Percentiles rank a stretch among this genome's conserved stretches.
These are phyloP conservation scores for Penicillium sp. DNA, from an alignment of 2,329 filamentous ascomycete species.

Conservation along the genomic window DNA sequence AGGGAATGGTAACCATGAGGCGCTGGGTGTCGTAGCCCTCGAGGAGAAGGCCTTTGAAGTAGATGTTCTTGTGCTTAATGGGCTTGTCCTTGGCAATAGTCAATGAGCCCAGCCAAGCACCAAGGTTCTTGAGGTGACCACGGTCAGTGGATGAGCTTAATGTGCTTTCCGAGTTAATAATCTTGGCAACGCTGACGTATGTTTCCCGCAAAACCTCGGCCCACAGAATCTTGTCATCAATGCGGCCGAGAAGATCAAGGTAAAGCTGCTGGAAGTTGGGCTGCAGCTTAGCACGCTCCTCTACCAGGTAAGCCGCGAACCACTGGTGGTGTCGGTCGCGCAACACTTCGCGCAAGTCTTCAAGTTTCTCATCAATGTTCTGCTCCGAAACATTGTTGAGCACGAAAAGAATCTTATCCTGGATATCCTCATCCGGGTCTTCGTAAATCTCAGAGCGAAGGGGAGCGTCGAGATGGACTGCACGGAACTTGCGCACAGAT, in stretches of 20 bases:
- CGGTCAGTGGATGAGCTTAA: conserved; percentile 83
- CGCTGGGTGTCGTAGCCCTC: conserved; percentile 93
- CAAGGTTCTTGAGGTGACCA: conserved; percentile 87
- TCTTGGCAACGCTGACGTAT: conserved; percentile 78
- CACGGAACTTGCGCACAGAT: conserved; percentile 70
- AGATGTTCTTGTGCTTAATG: conserved; percentile 94
- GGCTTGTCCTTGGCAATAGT: conserved; percentile 93
- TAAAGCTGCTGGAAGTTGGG: conserved; percentile 96
- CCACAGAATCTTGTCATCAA: conserved; percentile 79
- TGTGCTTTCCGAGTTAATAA: conserved; percentile 88
- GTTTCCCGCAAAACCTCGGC: conserved; percentile 90
- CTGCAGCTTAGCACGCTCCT: conserved; percentile 94
- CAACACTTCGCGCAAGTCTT: conserved; percentile 76
- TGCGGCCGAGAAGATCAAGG: conserved; percentile 80
- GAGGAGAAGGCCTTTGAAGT: conserved; percentile 91
- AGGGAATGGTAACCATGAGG: conserved; percentile 89
- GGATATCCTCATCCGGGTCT: conserved; percentile 79
- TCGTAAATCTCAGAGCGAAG: conserved; percentile 67
- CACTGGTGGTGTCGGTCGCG: conserved; percentile 85
- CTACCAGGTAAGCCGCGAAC: conserved; percentile 94
- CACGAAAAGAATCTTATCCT: conserved; percentile 93
- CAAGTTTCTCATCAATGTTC: conserved; percentile 81
- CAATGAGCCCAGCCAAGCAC: conserved; percentile 87
- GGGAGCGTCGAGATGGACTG: conserved; percentile 74
- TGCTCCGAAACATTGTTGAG: conserved; percentile 94